Evolutionary conservation across 306 rosid genomes (phyloP).

Genomic region (Pterocarpus macrocarpus): DNA sequence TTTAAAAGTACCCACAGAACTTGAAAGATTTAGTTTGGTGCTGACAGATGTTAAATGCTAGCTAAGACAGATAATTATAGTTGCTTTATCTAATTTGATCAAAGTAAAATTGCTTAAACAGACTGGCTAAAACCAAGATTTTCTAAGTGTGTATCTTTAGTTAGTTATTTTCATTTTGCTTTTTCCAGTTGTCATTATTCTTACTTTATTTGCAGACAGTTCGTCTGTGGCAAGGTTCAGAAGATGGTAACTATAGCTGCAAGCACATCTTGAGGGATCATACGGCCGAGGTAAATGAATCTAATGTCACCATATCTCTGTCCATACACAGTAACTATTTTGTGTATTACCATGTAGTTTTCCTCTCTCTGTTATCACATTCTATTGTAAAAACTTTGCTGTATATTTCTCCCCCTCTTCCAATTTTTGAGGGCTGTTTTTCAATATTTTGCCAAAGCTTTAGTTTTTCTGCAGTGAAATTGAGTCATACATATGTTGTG

Average conservation of each 20-base stretch:
- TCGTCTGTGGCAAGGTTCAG: constrained; percentile 90
- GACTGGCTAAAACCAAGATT: background rate
- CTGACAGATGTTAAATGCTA: constrained; percentile 5
- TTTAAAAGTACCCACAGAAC: constrained; percentile 5
- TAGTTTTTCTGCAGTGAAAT: background rate
- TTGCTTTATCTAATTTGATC: constrained; percentile 27
- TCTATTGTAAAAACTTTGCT: background rate
- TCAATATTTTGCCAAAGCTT: background rate
- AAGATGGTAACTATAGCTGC: constrained; percentile 84
- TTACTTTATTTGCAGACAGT: constrained; percentile 73
- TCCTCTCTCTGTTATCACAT: background rate
- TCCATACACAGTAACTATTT: background rate
- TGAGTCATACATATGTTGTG: background rate
- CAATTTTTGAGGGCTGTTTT: background rate
- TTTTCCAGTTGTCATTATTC: constrained; percentile 16
- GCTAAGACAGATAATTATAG: background rate
- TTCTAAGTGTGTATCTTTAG: background rate
- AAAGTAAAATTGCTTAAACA: background rate
- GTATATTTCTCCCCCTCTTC: background rate
- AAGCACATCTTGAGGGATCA: constrained; percentile 85
- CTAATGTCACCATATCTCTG: constrained; percentile 23
- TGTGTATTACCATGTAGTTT: background rate
- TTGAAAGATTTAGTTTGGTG: constrained; percentile 23
- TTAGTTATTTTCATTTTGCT: constrained; percentile 10
- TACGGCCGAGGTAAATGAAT: constrained; percentile 76